Evolutionary conservation across 371 early-diverging fungal species (phyloP).

Genomic region (Mucor saturninus): DNA sequence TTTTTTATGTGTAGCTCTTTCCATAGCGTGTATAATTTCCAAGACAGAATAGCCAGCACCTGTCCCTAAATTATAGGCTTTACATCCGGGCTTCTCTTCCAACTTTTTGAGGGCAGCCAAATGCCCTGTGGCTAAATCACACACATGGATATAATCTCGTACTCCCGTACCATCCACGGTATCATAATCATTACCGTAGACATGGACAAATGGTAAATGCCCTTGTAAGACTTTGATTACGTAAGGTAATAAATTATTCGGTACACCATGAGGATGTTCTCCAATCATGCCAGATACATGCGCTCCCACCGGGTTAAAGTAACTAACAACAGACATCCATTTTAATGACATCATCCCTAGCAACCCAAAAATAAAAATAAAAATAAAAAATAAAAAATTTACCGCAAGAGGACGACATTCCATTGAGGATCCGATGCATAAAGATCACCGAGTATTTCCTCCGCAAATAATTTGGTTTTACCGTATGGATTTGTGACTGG

Average conservation of each 20-base stretch:
- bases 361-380: neutral
- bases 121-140: slow-evolving; percentile 88
- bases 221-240: slow-evolving; percentile 83
- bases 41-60: slow-evolving; percentile 87
- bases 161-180: slow-evolving; percentile 93
- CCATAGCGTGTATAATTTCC: slow-evolving; percentile 83
- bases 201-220: slow-evolving; percentile 69
- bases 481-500: slow-evolving; percentile 87
- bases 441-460: slow-evolving; percentile 78
- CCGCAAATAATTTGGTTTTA: slow-evolving; percentile 83
- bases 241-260: slow-evolving; percentile 91
- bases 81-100: slow-evolving; percentile 58
- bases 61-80: slow-evolving; percentile 85
- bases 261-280: slow-evolving; percentile 84
- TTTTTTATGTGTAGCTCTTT: slow-evolving; percentile 63
- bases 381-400: neutral
- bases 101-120: slow-evolving; percentile 77
- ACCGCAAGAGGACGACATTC: slow-evolving; percentile 73
- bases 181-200: slow-evolving; percentile 85
- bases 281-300: slow-evolving; percentile 88
- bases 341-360: too few relatives aligned
- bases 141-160: slow-evolving; percentile 91
- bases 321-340: slow-evolving; percentile 36
- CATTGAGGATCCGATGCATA: slow-evolving; percentile 60
- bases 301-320: slow-evolving; percentile 94